Base-by-base conservation (phyloP, 2,329 filamentous ascomycete species). In the Cryphonectria radicalis region DNA sequence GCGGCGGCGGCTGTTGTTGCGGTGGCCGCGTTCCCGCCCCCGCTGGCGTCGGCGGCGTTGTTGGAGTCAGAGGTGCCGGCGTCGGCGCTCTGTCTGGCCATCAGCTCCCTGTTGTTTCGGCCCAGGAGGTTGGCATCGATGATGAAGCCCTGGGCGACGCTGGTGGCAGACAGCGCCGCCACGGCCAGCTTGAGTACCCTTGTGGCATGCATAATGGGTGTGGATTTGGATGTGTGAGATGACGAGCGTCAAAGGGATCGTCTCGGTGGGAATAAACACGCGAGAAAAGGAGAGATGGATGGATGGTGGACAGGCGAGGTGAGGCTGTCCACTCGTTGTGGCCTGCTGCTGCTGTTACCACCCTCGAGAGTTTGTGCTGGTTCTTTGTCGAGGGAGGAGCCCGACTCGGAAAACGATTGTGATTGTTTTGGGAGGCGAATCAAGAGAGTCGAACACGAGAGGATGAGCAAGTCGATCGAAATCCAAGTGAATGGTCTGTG, bases 101-200 rank as follows among this genome's bases (percentile, higher is more conserved):
- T 75, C 13, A 79, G 73, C 62, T 71, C 75, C 28, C 71, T 50
- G n/a, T 71, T 74, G 32, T 77, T 75, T 32, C 74, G 75, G 42
- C 73, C 77, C 28, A 75, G 70, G n/a, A 78, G 55, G 67, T 76
- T 73, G 55, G 75, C 71, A 71, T 80, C 76, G 50, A 80, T 71
- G 73, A 79, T 78, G 43, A 80, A 77, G 69, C 80, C 86, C 75
- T 88, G 84, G 62, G 83, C 83, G 53, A 85, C 79, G 63, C 81
- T 81, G 68, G 83, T 73, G 71, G 86, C 77, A 60, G 85, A 85
- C 67, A 88, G 79, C 60, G 84, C 85, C 74, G 87, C 78, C 73
- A 88, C 76, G 70, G 89, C 78, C 72, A 88, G 77, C 76, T 84
- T 81, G 46, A 87, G 72, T 66, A 85, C 75, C 70, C 82, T 82